These are phyloP conservation scores for Phaeophleospora eucalypticola DNA, from an alignment of 2,329 filamentous ascomycete species.

Conservation along the genomic window DNA sequence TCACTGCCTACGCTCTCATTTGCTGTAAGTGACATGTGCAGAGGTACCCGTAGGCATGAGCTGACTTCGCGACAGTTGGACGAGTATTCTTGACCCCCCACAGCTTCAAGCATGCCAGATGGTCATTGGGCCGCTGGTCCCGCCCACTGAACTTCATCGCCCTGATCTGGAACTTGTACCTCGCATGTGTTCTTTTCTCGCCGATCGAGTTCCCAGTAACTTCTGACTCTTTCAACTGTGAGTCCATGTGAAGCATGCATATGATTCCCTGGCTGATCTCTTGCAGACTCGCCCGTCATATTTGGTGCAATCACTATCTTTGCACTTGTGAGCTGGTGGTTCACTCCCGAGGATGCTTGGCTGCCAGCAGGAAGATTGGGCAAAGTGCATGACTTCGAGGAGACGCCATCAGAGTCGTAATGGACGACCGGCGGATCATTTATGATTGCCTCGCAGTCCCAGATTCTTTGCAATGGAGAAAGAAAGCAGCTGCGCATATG, in stretches of 20 bases:
- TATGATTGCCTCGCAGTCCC: too few species aligned
- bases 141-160: slow-evolving; percentile 35
- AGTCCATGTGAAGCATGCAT: slow-evolving; percentile 3
- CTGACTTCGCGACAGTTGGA: slow-evolving; percentile 24
- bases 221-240: slow-evolving; percentile 33
- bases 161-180: slow-evolving; percentile 38
- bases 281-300: slow-evolving; percentile 33
- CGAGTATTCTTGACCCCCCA: slow-evolving; percentile 37
- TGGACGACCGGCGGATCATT: too few species aligned
- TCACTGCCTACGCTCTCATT: slow-evolving; percentile 36
- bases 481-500: too few species aligned
- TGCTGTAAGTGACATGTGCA: slow-evolving; percentile 18
- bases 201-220: slow-evolving; percentile 36
- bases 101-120: slow-evolving; percentile 34
- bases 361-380: slow-evolving; percentile 24
- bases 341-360: slow-evolving; percentile 37
- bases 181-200: slow-evolving; percentile 38
- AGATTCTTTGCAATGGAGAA: too few species aligned
- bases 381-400: slow-evolving; percentile 4
- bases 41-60: neutral
- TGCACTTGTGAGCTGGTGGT: slow-evolving; percentile 33
- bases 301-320: slow-evolving; percentile 39
- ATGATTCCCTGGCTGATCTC: neutral
- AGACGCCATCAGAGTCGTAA: neutral
- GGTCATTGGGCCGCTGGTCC: slow-evolving; percentile 36